Percentiles rank a stretch among this genome's conserved stretches.
Conservation (phyloP, 1,284 basidiomycete species). For the Exobasidium cylindrosporum region DNA sequence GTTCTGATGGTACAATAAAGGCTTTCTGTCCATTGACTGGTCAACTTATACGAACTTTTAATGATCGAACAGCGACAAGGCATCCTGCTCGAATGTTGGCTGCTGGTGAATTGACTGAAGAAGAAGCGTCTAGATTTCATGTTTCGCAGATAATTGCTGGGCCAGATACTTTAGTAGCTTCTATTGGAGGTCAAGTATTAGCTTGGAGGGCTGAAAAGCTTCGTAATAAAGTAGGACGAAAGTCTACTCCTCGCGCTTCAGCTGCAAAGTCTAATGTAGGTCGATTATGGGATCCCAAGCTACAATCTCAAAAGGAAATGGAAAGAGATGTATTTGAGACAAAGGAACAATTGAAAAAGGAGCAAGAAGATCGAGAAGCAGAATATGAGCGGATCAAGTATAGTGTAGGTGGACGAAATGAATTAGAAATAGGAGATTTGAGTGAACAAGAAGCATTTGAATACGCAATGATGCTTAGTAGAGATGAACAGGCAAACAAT, state of each 20-base stretch:
- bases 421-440: slow-evolving; percentile 66
- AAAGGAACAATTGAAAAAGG: slow-evolving; percentile 59
- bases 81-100: slow-evolving; percentile 63
- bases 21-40: slow-evolving; percentile 69
- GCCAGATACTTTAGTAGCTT: slow-evolving; percentile 65
- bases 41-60: slow-evolving; percentile 45
- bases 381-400: slow-evolving; percentile 57
- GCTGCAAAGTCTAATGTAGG: not conserved
- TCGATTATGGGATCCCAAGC: slow-evolving; percentile 21
- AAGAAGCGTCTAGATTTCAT: slow-evolving; percentile 58
- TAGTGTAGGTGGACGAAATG: slow-evolving; percentile 59
- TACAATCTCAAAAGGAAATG: slow-evolving; percentile 34
- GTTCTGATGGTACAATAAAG: slow-evolving; percentile 63
- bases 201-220: slow-evolving; percentile 66
- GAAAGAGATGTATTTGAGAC: slow-evolving; percentile 45
- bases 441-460: slow-evolving; percentile 74
- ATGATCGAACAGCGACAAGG: slow-evolving; percentile 44
- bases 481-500: slow-evolving; percentile 66
- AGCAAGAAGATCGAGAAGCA: slow-evolving; percentile 67
- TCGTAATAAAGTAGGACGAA: not conserved
- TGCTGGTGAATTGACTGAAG: slow-evolving; percentile 58
- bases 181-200: slow-evolving; percentile 66
- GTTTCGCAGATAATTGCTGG: slow-evolving; percentile 68
- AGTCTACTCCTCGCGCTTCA: not conserved
- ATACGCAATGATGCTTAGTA: slow-evolving; percentile 78